Base-by-base conservation (phyloP, 1,284 basidiomycete species). In the Sanghuangporus weigelae region DNA sequence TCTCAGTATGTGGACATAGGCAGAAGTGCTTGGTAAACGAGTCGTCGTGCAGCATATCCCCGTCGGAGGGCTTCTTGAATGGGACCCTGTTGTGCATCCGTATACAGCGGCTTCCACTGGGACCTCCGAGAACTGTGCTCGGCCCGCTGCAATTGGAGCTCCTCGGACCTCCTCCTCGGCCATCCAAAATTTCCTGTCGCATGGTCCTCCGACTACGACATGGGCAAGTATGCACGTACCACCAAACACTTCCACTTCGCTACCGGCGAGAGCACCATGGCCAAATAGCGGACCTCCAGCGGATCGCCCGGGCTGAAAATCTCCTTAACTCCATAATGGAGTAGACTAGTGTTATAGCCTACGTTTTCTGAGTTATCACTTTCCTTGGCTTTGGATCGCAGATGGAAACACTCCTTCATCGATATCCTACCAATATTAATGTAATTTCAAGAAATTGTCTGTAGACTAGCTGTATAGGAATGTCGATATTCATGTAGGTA, bases 1-100 rank as follows among this genome's bases (percentile, higher is more conserved):
- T 59, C 36, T 46, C 40, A 55, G 31, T 46, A 62, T 40, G 60
- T 56, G n/a, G 26, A 6, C 31, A 38, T 68, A 92, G 82, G 95
- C 89, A 14, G 96, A 99, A 75, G 95, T 98, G n/a, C 78, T 98
- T 36, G 86, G 89, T 10, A 98, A 98, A 75, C 84, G 90, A n/a
- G 96, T 97, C 12, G 96, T 98, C 3, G 95, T 98, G 12, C 96
- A 99, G 75, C 96, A 98, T 71, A 82, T 98, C 51, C 90, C 89
- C 38, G 83, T 98, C 31, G 96, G 95, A 23, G 92, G 92, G 4
- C 71, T 92, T 14, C 74, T 93, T 60, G 82, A 84, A 69, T 92
- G 90, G 89, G 78, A 83, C 66, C 57, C 63, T 23, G 38, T 57
- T 19, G 26, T 11, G 36, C 21, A 26, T 38, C 63, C 66, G 5